Conservation (phyloP, 2,329 filamentous ascomycete genomes). For the Fusarium albidum region DNA sequence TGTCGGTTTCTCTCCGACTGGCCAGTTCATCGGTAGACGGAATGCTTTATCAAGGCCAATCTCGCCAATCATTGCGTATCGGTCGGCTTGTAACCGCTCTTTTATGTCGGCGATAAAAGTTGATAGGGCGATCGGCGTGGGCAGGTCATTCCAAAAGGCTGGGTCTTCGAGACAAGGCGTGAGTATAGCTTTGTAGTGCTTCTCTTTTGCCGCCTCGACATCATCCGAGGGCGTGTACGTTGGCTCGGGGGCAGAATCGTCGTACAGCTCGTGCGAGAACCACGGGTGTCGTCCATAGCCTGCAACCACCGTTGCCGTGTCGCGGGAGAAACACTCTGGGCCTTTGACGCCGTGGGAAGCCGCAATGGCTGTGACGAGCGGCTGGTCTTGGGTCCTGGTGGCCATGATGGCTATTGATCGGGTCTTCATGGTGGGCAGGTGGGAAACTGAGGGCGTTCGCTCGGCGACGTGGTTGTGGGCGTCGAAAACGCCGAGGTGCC, state of each 20-base stretch:
- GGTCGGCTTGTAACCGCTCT: slow-evolving; percentile 61
- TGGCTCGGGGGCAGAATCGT: slow-evolving; percentile 5
- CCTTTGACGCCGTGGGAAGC: slow-evolving; percentile 5
- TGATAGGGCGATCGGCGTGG: slow-evolving; percentile 65
- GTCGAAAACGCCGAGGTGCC: slow-evolving; percentile 45
- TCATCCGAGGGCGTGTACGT: slow-evolving; percentile 9
- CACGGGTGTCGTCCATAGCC: slow-evolving; percentile 38
- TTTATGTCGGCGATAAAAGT: slow-evolving; percentile 64
- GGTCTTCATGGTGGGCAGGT: slow-evolving; percentile 26
- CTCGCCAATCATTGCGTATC: slow-evolving; percentile 74
- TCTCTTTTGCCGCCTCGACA: slow-evolving; percentile 15
- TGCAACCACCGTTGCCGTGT: slow-evolving; percentile 18
- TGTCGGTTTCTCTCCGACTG: slow-evolving; percentile 39
- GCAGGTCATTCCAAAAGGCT: slow-evolving; percentile 51
- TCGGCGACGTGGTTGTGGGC: slow-evolving; percentile 38
- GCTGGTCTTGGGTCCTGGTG: slow-evolving; percentile 36
- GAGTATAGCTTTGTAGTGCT: slow-evolving; percentile 30
- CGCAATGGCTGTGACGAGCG: slow-evolving; percentile 14
- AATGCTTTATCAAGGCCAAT: slow-evolving; percentile 78
- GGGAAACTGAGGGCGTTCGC: background rate
- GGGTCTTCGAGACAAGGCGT: slow-evolving; percentile 25
- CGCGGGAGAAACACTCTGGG: background rate
- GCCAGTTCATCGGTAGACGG: slow-evolving; percentile 69
- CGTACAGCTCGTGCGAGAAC: slow-evolving; percentile 37
- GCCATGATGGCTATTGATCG: slow-evolving; percentile 32